Base-by-base conservation (phyloP, 2,329 filamentous ascomycete genomes). In the Microsporum audouinii region DNA sequence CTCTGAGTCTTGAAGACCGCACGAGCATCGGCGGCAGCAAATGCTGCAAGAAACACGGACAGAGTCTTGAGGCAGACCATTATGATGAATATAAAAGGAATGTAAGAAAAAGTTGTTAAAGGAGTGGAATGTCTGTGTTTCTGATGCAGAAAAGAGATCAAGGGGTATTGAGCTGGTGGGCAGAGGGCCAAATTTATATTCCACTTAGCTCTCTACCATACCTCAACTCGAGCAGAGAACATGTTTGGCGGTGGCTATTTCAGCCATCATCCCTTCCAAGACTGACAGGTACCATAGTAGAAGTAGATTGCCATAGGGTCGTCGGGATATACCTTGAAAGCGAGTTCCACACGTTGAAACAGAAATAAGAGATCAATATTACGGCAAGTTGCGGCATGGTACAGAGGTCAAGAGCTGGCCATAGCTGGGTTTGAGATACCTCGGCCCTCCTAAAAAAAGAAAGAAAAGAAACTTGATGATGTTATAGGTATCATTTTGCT, bases 31-130 rank as follows among this genome's bases (percentile, higher is more conserved):
- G 39, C 61, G 43, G 59, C 55, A 23, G 51, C 59, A 5, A 61
- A 23, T 17, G 57, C 59, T 38, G 61, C 57, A 39, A 64, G 51
- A 41, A 60, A 38, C 38, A 61, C 34, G 36, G 63, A 64, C 47
- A 64, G 33, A 60, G 62, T 39, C 41, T 62, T 64, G 47, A 63
- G 45, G 60, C 55, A 63, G 55, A 61, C 47, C 62, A 63, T 63
- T 57, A 49, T 61, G 59, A 45, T 14, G 10, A n/a, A 34, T 55
- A 31, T 14, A 17, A 23, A 23, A 36, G 34, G 34, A 36, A 8
- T 36, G 34, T 36, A 8, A 36, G 8, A 8, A 36, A 8, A 23
- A 8, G 6, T 47, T n/a, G 12, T 51, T 10, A 34, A 36, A 53
- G 49, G 49, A 53, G 49, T 33, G 49, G 49, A 34, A n/a, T 14